Evolutionary conservation across 129 eudicot genomes (phyloP).

Genomic region (Flaveria linearis): DNA sequence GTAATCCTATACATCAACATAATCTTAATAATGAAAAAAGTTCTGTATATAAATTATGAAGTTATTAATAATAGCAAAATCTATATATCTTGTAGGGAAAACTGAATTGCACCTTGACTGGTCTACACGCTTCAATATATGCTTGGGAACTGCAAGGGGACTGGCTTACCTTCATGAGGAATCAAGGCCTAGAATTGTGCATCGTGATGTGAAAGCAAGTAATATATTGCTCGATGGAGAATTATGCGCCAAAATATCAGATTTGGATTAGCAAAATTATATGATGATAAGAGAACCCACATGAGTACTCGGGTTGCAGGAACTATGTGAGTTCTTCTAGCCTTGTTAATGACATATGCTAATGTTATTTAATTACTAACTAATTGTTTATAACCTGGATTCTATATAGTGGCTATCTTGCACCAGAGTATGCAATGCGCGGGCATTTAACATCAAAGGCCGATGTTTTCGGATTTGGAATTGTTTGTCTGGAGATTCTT

Average conservation of each 20-base stretch:
- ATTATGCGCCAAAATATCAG: constrained; percentile 67
- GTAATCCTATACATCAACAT: constrained; percentile 9
- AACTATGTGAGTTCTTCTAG: constrained; percentile 53
- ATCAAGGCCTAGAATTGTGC: constrained; percentile 55
- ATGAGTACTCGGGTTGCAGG: constrained; percentile 75
- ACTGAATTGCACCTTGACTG: constrained; percentile 45
- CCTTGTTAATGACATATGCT: background rate
- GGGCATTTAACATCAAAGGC: constrained; percentile 71
- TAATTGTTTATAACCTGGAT: constrained; percentile 1
- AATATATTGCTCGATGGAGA: constrained; percentile 59
- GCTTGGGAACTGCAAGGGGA: constrained; percentile 66
- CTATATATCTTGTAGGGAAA: constrained; percentile 33
- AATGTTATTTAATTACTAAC: background rate
- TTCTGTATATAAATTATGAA: background rate
- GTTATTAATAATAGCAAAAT: no score
- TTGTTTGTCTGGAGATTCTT: constrained; percentile 61
- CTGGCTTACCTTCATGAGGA: constrained; percentile 68
- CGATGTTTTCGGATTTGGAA: constrained; percentile 71
- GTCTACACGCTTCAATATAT: constrained; percentile 56
- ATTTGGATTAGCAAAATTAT: constrained; percentile 66
- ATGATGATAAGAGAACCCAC: constrained; percentile 69
- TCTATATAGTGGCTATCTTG: constrained; percentile 56
- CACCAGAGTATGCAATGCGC: constrained; percentile 79
- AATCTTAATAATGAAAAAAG: background rate
- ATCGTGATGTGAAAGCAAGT: constrained; percentile 61